Base-by-base conservation (phyloP, 192 early-diverging fungal genomes). In the Linnemannia zychae region DNA sequence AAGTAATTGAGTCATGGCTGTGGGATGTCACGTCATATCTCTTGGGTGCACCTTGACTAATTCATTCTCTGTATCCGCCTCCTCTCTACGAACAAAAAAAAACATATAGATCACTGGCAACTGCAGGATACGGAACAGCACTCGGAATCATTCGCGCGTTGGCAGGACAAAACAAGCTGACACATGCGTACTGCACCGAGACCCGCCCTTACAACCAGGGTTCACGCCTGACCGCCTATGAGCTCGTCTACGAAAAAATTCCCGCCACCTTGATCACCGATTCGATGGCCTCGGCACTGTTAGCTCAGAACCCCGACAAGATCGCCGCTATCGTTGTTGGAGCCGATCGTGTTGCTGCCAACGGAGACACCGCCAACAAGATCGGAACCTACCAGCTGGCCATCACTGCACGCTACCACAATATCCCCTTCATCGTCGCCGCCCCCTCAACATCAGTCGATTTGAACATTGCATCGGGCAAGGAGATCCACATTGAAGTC, bases 131-230 rank as follows among this genome's bases (percentile, higher is more conserved):
- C 81, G 97, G 98, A 22, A 99, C 98, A 11, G 98, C 98, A 9
- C 89, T 99, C 52, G 98, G 98, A 34, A 98, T 99, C 67, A 94
- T 98, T 66, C 92, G 98, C 17, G 89, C 93, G 22, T 81, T 99
- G 49, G 89, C 97, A 67, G 68, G 72, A 2, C 71, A 81, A 50
- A 85, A 80, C 4, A 70, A 88, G 12, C 88, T 98, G 33, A 90
- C 90, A 1, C 97, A 96, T 67, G 96, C 94, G 34, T 99, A 93
- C 72, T 99, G 96, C 88, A 97, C 97, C 11, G 98, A 99, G 81
- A 99, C 99, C 15, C 89, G 99, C 44, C 99, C 99, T 4, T 99
- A 99, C 87, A 99, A 99, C 89, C 98, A 99, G 87, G 99, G 99
- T 11, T 96, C 96, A 0, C 90, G 98, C 11, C 90, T 99, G 71